Base-by-base conservation (phyloP, 2,329 filamentous ascomycete genomes). In the Chalaropsis ovoidea region DNA sequence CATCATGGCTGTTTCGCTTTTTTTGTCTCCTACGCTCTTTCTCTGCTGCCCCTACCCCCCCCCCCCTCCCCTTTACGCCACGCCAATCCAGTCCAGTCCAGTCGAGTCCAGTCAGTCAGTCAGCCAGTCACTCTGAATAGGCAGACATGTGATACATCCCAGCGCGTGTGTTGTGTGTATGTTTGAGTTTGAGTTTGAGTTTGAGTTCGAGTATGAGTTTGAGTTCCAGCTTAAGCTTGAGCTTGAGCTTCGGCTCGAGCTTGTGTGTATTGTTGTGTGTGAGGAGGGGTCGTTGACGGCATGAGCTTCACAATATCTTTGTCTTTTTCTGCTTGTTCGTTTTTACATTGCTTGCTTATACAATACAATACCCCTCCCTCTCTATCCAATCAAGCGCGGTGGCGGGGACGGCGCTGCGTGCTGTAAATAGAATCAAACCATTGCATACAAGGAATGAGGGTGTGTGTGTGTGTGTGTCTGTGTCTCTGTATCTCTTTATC, bases 121-220 rank as follows among this genome's bases (percentile, higher is more conserved):
- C n/a, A 19, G 19, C 31, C 27, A n/a, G 13, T 56, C 22, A 56
- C 24, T 56, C 24, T 56, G 13, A 35, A 15, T 49, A 24, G 27
- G 3, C 27, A 31, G 52, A 56, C 52, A 27, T 13, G 7, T 56
- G 52, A 35, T 11, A 56, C 52, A 56, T 56, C 15, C 11, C 15
- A 24, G 17, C 27, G 15, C 17, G n/a, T 56, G 27, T 17, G 13
- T 22, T 63, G 74, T 70, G 71, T 68, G 68, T 70, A n/a, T n/a
- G n/a, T n/a, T n/a, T n/a, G n/a, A n/a, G n/a, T n/a, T n/a, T n/a
- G n/a, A n/a, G n/a, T n/a, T n/a, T n/a, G n/a, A n/a, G n/a, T n/a
- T n/a, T n/a, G n/a, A n/a, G n/a, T n/a, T n/a, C n/a, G n/a, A n/a
- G n/a, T n/a, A n/a, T n/a, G n/a, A n/a, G n/a, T n/a, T n/a, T n/a